These are phyloP conservation scores for Closterium sp. DNA, from an alignment of 139 green algal genomes.

Conservation along the genomic window DNA sequence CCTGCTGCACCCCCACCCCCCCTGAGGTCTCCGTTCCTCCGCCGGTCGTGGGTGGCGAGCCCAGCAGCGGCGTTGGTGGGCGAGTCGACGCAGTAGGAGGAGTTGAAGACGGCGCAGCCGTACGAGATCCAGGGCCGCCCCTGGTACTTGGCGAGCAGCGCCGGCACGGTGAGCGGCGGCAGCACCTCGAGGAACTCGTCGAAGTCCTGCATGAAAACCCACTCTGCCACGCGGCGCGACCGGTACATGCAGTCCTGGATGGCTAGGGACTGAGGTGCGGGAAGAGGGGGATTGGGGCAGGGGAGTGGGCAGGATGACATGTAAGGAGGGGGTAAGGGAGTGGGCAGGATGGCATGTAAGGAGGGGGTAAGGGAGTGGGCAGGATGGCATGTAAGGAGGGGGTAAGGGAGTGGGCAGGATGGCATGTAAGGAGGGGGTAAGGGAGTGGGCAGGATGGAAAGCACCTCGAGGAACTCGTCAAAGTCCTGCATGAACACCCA, in stretches of 20 bases:
- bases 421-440: too few species aligned
- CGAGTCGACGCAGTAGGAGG: not conserved
- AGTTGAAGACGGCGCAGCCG: not conserved
- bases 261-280: not conserved
- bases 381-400: too few species aligned
- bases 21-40: not conserved
- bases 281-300: too few species aligned
- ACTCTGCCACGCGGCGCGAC: not conserved
- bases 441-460: not conserved
- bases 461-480: not conserved
- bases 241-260: conserved; percentile 12
- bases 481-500: conserved; percentile 7
- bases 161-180: not conserved
- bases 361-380: not conserved
- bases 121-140: not conserved
- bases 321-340: too few species aligned
- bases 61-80: not conserved
- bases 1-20: not conserved
- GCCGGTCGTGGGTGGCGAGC: too few species aligned
- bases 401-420: too few species aligned
- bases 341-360: not conserved
- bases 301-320: too few species aligned
- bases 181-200: conserved; percentile 16
- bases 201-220: conserved; percentile 8
- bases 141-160: conserved; percentile 10